Conservation (phyloP, 495 filamentous ascomycete species). For the Staphylotrichum tortipilum region DNA sequence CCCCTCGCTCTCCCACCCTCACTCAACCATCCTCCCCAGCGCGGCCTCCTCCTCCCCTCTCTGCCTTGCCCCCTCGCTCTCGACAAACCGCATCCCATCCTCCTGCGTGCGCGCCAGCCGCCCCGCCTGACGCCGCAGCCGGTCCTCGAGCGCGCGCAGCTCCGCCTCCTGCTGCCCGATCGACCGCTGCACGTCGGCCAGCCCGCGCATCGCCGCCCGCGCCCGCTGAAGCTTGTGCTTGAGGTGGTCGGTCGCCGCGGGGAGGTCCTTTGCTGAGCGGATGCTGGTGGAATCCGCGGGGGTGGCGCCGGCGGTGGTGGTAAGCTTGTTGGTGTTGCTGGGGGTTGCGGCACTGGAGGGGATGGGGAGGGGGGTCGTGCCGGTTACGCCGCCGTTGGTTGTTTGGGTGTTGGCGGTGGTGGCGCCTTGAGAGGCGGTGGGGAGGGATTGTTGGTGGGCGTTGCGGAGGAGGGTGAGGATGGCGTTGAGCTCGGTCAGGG, state of each 20-base stretch:
- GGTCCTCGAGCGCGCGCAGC: slow-evolving; percentile 64
- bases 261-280: slow-evolving; percentile 70
- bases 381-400: slow-evolving; percentile 15
- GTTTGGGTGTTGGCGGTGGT: background rate
- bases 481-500: slow-evolving; percentile 70
- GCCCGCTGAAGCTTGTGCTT: slow-evolving; percentile 76
- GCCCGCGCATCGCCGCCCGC: slow-evolving; percentile 51
- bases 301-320: background rate
- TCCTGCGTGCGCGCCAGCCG: slow-evolving; percentile 39
- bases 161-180: slow-evolving; percentile 72
- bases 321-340: background rate
- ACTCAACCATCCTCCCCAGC: slow-evolving; percentile 15
- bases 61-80: slow-evolving; percentile 11
- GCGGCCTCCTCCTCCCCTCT: background rate
- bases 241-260: slow-evolving; percentile 61
- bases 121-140: slow-evolving; percentile 49
- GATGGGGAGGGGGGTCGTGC: slow-evolving; percentile 24
- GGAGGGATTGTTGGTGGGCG: slow-evolving; percentile 14
- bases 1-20: background rate
- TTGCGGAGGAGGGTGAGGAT: slow-evolving; percentile 66
- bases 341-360: slow-evolving; percentile 1
- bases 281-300: background rate
- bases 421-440: slow-evolving; percentile 7
- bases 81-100: slow-evolving; percentile 32
- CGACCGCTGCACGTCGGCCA: slow-evolving; percentile 68